Base-by-base conservation (phyloP, 352 stramenopile genomes). In the Phytophthora pluvialis region DNA sequence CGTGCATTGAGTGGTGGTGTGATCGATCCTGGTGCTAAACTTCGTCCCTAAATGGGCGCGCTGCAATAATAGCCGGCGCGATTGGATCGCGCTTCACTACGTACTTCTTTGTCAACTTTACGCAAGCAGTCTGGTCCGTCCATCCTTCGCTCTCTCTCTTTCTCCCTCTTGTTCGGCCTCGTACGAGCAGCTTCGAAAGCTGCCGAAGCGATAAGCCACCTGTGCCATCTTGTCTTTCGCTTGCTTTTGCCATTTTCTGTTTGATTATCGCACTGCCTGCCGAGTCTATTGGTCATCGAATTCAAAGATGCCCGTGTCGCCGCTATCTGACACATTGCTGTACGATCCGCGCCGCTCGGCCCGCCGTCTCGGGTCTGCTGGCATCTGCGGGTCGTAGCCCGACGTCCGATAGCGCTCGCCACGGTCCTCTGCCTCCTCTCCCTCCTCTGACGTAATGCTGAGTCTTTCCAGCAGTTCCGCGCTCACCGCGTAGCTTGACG, bases 301-400 rank as follows among this genome's bases (percentile, higher is more conserved):
- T 75, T 89, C 70, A 72, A 91, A 91, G 55, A 91, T 85, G 51
- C 77, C 83, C 31, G 78, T 73, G 52, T 91, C 82, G 33, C 71
- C 69, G 5, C 51, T 55, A 67, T 82, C 76, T 60, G 76, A 82
- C 42, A 77, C 56, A 60, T 67, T 85, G 33, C 73, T 65, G 52
- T 81, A 89, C 28, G 83, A 91, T 6, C 70, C 74, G 9, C 78
- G 74, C 35, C 82, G 73, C 28, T 89, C 80, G 10, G 69, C 48
- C 26, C 75, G 61, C 39, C 52, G 56, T 60, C 67, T 64, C 57
- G 68, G 42, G 47, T 74, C 58, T 59, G 58, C 8, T 46, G 56
- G 51, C 6, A 57, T 65, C 9, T 67, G 55, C 38, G 25, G 26
- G n/a, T 57, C 60, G 45, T 75, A 73, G 1, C 39, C 44, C 13